Evolutionary conservation across 768 basidiomycete species (phyloP), one percentile per base, ranked within the genome.

Genomic region (Tulasnella sp.): DNA sequence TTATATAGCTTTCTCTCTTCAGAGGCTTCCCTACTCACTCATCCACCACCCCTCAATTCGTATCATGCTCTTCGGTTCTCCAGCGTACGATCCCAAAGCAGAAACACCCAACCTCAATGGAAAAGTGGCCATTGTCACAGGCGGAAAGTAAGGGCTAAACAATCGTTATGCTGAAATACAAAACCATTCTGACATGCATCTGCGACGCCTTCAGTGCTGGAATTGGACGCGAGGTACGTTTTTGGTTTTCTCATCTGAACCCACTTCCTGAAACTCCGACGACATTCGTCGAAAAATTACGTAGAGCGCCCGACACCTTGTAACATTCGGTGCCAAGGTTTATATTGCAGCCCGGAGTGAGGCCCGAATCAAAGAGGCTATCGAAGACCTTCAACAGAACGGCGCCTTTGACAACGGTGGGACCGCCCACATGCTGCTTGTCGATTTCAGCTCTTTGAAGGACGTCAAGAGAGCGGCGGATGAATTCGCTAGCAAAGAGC

Each of bases 381-480:
- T 87, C 48, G 80, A 83, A 46, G 80, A 84, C 40, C 83, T 88
- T 19, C 81, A 85, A 74, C 75, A 82, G 12, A 86, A 87, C 39
- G 85, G 84, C 24, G 68, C 40, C 0, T 81, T 89, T 0, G 88
- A 87, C 0, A 52, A 39, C 36, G 86, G 87, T 78, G 90, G 90
- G 16, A 83, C 88, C 75, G 85, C 91, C 0, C 78, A 86, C 4
- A 91, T 86, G 86, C 81, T 90, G 18, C 85, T 88, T 56, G 85
- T 92, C 19, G 89, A 92, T 83, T 82, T 92, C 78, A 82, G 83
- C 40, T 87, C 89, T 71, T 87, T 90, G 4, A 85, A 86, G 44
- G 84, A 86, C 42, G 88, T 87, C 27, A 89, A 88, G 82, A 84
- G 83, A 42, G 83, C 88, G 4, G 91, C 89, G 0, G 86, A 88